phyloP scores from a whole-genome alignment of 805 yeast genomes.

The Saccharomyces cerevisiae region DNA sequence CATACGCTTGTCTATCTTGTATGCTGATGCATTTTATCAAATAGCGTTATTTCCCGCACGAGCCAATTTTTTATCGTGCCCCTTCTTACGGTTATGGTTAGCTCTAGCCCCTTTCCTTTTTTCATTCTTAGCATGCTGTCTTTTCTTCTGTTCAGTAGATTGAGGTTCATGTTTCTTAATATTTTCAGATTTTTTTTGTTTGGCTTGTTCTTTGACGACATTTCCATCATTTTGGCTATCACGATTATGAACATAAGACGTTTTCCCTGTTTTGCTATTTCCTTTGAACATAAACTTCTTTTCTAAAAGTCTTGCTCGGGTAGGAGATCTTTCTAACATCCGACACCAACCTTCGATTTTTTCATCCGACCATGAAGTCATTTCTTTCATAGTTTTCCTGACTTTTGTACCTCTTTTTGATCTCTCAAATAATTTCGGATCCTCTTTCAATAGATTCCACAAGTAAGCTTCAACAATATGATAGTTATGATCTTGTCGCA shows the following conservation, averaged over 20 bases:
- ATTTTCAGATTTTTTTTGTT: neutral
- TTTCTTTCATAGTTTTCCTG: conserved; percentile 44
- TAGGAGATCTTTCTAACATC: conserved; percentile 60
- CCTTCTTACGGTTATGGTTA: conserved; percentile 59
- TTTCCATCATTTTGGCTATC: conserved; percentile 5
- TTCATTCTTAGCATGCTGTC: conserved; percentile 39
- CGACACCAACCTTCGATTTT: conserved; percentile 91
- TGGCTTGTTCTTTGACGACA: neutral
- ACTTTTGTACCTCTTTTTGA: conserved; percentile 41
- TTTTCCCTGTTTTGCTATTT: conserved; percentile 26
- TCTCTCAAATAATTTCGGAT: conserved; percentile 42
- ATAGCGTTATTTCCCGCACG: conserved; percentile 3
- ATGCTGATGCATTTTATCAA: neutral
- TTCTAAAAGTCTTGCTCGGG: conserved; percentile 52
- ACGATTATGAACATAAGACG: conserved; percentile 24
- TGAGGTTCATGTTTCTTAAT: conserved; percentile 2
- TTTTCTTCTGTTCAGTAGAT: conserved; percentile 21
- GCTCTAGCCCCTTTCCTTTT: conserved; percentile 49
- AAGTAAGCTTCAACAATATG: conserved; percentile 46
- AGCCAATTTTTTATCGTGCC: conserved; percentile 48
- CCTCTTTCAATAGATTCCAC: conserved; percentile 47
- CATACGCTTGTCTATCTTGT: neutral
- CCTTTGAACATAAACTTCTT: conserved; percentile 49
- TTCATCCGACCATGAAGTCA: conserved; percentile 73
- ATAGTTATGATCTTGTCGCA: conserved; percentile 19